These are phyloP conservation scores for Magnaporthiopsis incrustans DNA, from an alignment of 2,329 filamentous ascomycete species.

Conservation along the genomic window DNA sequence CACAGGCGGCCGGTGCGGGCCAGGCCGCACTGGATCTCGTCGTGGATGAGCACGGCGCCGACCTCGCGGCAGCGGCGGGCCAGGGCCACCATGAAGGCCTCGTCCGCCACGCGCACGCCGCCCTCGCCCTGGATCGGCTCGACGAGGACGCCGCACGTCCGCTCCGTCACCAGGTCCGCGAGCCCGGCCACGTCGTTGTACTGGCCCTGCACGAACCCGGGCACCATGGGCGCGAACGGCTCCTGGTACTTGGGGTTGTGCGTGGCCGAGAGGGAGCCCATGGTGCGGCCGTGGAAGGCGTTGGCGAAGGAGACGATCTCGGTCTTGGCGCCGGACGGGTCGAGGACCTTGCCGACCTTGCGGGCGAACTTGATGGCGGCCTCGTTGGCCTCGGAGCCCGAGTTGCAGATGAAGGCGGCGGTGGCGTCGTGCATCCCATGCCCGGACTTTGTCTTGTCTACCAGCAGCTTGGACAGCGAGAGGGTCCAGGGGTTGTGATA, in stretches of 20 bases:
- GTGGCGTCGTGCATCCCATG: constrained; percentile 75
- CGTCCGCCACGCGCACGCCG: constrained; percentile 74
- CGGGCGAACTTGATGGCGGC: constrained; percentile 94
- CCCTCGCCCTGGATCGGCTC: constrained; percentile 98
- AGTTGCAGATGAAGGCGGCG: constrained; percentile 90
- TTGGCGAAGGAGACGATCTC: constrained; percentile 87
- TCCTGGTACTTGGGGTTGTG: constrained; percentile 97
- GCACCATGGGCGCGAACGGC: constrained; percentile 91
- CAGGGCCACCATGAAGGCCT: constrained; percentile 78
- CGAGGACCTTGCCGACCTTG: constrained; percentile 73
- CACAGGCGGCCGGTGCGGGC: constrained; percentile 78
- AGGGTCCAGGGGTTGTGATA: constrained; percentile 98
- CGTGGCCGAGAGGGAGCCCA: constrained; percentile 91
- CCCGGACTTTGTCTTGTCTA: constrained; percentile 70
- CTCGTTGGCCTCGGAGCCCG: constrained; percentile 94
- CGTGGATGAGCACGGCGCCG: constrained; percentile 82
- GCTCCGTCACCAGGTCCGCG: constrained; percentile 65
- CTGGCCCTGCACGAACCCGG: constrained; percentile 78
- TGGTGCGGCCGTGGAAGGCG: constrained; percentile 93
- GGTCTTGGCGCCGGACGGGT: constrained; percentile 64
- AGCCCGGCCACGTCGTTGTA: constrained; percentile 77
- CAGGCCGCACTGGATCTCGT: constrained; percentile 95
- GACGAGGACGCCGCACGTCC: constrained; percentile 88
- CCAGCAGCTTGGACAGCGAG: constrained; percentile 73
- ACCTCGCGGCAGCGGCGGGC: constrained; percentile 78